Evolutionary conservation across 768 basidiomycete genomes (phyloP), one percentile per base, ranked within the genome.

Genomic region (Phlebiopsis flavidoalba): DNA sequence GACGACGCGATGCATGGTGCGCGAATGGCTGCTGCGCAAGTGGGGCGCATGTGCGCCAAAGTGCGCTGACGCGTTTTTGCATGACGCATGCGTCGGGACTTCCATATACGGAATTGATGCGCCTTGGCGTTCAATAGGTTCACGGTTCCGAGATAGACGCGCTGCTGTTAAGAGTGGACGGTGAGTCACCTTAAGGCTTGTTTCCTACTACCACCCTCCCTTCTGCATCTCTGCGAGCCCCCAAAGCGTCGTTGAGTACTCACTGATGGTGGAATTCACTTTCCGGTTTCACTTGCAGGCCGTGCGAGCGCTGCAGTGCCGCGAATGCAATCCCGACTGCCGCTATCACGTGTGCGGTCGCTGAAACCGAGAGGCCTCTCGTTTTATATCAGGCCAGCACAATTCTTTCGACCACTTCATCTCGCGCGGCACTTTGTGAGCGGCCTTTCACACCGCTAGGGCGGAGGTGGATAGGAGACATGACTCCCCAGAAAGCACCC

Each of bases 401-500:
- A 5, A 17, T n/a, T 17, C 33, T 19, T 31, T 15, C 24, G 5
- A 11, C 50, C 22, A 15, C 14, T 49, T 49, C 15, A 21, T 10
- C 19, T 1, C 19, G 19, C 17, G 15, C 10, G 19, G 45, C 19
- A 17, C 17, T 17, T 11, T 11, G 50, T 14, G 19, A 53, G 26
- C 11, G 22, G 19, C 19, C 15, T 26, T 17, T 21, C 22, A 8
- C 10, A 33, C 4, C 15, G 11, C 52, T 40, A 22, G n/a, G 31
- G 40, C 35, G 36, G 19, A 55, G 53, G 53, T 37, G 36, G 35
- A 40, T 33, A 55, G 43, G 33, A 22, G 50, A 19, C 17, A 59
- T 59, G 58, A 21, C 58, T 10, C 11, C 68, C 10, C 50, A 60
- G 46, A 37, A 33, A 33, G 12, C 57, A 33, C 57, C 51, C 51